These are phyloP conservation scores for Triglochin maritima DNA, from an alignment of 106 monocot genomes.

Conservation along the genomic window DNA sequence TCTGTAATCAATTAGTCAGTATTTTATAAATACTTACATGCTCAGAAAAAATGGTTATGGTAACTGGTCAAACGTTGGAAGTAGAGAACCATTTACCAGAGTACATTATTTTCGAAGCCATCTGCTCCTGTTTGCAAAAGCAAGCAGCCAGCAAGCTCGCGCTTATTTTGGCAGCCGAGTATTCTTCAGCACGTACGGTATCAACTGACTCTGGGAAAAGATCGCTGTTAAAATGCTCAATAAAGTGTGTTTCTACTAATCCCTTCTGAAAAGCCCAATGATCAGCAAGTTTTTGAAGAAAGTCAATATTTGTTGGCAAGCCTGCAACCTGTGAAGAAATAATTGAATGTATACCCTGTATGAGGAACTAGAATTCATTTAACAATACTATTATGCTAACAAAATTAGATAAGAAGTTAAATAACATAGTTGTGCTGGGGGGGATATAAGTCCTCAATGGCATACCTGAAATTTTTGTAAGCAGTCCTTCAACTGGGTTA, in stretches of 20 bases:
- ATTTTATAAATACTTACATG: not conserved
- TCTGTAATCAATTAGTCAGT: slow-evolving; percentile 22
- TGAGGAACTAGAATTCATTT: not conserved
- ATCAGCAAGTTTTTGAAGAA: slow-evolving; percentile 67
- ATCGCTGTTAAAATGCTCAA: slow-evolving; percentile 75
- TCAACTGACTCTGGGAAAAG: slow-evolving; percentile 34
- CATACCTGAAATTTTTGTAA: slow-evolving; percentile 84
- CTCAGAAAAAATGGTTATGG: not conserved
- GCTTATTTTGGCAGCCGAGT: slow-evolving; percentile 32
- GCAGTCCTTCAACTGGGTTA: slow-evolving; percentile 70
- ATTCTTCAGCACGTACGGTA: slow-evolving; percentile 16
- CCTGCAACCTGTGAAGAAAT: slow-evolving; percentile 68
- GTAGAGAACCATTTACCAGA: slow-evolving; percentile 26
- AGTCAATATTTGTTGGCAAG: slow-evolving; percentile 89
- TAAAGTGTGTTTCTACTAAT: slow-evolving; percentile 89
- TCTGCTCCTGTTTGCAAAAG: slow-evolving; percentile 55
- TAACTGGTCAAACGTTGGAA: not conserved
- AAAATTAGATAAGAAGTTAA: not conserved
- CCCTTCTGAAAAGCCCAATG: slow-evolving; percentile 93
- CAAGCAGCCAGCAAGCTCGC: slow-evolving; percentile 74
- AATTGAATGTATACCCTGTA: not conserved
- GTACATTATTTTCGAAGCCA: slow-evolving; percentile 25
- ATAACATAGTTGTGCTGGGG: not conserved
- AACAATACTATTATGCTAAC: too few species aligned
- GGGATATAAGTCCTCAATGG: too few species aligned